Conservation (phyloP, 805 yeast genomes). For the Yarrowia divulgata region DNA sequence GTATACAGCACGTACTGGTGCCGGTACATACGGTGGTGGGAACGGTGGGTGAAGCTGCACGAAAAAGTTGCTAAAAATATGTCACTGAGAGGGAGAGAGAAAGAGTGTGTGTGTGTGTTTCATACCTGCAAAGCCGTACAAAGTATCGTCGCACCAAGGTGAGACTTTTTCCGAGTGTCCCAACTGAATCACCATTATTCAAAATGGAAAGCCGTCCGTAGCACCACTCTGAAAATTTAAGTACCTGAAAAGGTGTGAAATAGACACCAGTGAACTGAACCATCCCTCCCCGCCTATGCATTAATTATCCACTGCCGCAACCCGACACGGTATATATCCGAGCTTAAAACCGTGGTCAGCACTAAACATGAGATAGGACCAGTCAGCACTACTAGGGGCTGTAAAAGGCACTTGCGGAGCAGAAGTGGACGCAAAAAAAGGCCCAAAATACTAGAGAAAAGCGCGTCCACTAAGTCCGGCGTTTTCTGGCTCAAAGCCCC, state of each 20-base stretch:
- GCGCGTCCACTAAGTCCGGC: background rate
- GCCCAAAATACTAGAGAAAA: background rate
- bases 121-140: too few species aligned
- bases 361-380: background rate
- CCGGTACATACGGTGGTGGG: too few species aligned
- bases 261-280: background rate
- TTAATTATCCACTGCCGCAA: conserved; percentile 31
- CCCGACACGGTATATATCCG: conserved; percentile 28
- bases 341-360: conserved; percentile 16
- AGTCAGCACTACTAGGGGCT: too few species aligned
- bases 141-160: too few species aligned
- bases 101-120: too few species aligned
- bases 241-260: background rate
- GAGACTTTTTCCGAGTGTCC: too few species aligned
- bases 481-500: too few species aligned
- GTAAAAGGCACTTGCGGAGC: too few species aligned
- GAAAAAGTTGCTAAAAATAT: conserved; percentile 1
- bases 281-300: conserved; percentile 6
- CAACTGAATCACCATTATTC: too few species aligned
- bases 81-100: background rate
- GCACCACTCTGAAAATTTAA: background rate
- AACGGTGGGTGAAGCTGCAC: background rate
- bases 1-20: conserved; percentile 2
- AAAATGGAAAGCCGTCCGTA: background rate
- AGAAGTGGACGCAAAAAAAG: background rate